Conservation (phyloP, 2,329 filamentous ascomycete genomes). For the Nemania sp. region DNA sequence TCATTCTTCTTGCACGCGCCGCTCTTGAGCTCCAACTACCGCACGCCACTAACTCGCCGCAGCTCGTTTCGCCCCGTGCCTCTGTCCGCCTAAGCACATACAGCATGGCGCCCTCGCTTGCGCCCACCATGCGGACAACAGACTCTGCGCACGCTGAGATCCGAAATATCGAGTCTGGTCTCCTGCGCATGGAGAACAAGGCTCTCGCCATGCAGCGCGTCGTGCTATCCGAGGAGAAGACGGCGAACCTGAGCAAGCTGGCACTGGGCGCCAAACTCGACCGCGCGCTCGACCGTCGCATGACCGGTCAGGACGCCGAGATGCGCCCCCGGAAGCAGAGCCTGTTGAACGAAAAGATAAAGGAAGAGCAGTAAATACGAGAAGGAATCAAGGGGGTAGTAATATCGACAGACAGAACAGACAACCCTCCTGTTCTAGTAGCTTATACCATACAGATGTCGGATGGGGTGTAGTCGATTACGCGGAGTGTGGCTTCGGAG, state of each 20-base stretch:
- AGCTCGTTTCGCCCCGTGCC: slow-evolving; percentile 48
- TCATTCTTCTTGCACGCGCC: too few relatives aligned
- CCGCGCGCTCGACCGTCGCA: slow-evolving; percentile 80
- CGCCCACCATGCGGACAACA: slow-evolving; percentile 56
- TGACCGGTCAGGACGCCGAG: slow-evolving; percentile 86
- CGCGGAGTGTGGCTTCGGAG: too few relatives aligned
- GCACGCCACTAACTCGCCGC: neutral
- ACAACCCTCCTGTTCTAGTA: too few relatives aligned
- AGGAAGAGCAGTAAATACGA: slow-evolving; percentile 14
- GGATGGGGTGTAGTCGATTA: too few relatives aligned
- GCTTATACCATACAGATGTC: too few relatives aligned
- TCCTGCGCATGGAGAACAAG: slow-evolving; percentile 89
- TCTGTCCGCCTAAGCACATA: slow-evolving; percentile 64
- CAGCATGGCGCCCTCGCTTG: slow-evolving; percentile 63
- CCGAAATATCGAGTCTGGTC: slow-evolving; percentile 72
- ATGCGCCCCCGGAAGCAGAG: slow-evolving; percentile 64
- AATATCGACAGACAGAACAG: too few relatives aligned
- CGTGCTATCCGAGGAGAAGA: slow-evolving; percentile 76
- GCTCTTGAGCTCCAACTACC: neutral
- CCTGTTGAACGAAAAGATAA: slow-evolving; percentile 33
- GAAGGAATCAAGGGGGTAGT: too few relatives aligned
- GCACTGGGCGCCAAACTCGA: slow-evolving; percentile 90
- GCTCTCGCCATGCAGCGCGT: slow-evolving; percentile 82
- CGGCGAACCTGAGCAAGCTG: slow-evolving; percentile 79
- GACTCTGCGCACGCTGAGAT: slow-evolving; percentile 62